Base-by-base conservation (phyloP, 192 early-diverging fungal genomes). In the Endogone sp. region DNA sequence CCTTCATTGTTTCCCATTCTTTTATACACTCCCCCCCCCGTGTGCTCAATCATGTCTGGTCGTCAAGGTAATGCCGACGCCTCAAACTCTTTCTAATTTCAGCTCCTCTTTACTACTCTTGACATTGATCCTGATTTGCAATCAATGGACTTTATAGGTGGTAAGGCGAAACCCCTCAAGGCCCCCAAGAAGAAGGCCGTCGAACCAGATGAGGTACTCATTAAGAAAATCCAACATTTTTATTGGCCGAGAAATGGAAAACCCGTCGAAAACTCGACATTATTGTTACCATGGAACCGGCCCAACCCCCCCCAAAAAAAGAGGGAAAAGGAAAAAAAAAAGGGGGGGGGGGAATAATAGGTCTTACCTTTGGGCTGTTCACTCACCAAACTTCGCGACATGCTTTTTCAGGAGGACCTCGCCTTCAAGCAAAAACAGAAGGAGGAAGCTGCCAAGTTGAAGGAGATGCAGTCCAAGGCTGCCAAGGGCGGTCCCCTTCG, bases 101-200 rank as follows among this genome's bases (percentile, higher is more conserved):
- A 20, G 9, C 16, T 16, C 37, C 6, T 11, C 6, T 49, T 11
- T 49, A 6, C 16, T 49, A 49, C 37, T 16, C 9, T 1, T 16
- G 37, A 49, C 37, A 6, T 1, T 16, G 16, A n/a, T n/a, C n/a
- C n/a, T n/a, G n/a, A n/a, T n/a, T n/a, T n/a, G n/a, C n/a, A n/a
- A n/a, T n/a, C n/a, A n/a, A n/a, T n/a, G n/a, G n/a, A n/a, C n/a
- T n/a, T n/a, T n/a, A n/a, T n/a, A 81, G 92, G 92, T 79, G 92
- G 92, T 81, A 94, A 94, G 81, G 82, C 88, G 49, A 94, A 94
- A 90, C 94, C 94, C 64, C 83, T 95, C 60, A 95, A 94, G 92
- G 82, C 81, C 26, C 77, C 91, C 74, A 94, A 94, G 89, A 90
- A 90, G 84, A 79, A 71, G 57, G 31, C 44, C 4, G 65, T 67